Conservation (phyloP, 768 basidiomycete species). For the Pholiota molesta region DNA sequence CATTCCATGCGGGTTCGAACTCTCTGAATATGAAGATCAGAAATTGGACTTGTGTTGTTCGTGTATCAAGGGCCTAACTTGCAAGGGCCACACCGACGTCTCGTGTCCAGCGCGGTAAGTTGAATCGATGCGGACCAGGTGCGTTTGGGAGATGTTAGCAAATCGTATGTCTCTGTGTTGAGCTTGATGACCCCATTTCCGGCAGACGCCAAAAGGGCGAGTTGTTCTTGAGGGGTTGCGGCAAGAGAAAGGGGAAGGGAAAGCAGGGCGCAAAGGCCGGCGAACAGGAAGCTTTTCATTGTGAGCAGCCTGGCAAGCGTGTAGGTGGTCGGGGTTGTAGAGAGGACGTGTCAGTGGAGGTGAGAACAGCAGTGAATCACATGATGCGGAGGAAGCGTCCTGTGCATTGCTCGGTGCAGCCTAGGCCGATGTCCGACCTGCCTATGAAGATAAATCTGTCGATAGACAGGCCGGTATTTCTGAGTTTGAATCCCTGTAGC, state of each 20-base stretch:
- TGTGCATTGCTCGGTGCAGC: not conserved
- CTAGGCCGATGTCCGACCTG: too few relatives aligned
- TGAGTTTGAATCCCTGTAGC: too few relatives aligned
- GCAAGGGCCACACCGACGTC: constrained; percentile 91
- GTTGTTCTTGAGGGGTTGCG: constrained; percentile 51
- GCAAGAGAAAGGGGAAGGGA: constrained; percentile 35
- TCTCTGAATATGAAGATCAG: constrained; percentile 50
- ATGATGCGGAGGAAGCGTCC: constrained; percentile 13
- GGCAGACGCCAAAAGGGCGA: constrained; percentile 66
- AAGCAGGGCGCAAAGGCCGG: constrained; percentile 33
- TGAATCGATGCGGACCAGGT: constrained; percentile 89
- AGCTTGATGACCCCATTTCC: constrained; percentile 84
- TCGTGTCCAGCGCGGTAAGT: constrained; percentile 82
- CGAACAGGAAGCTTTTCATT: constrained; percentile 24
- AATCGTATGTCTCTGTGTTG: constrained; percentile 73
- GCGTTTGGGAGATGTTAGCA: constrained; percentile 74
- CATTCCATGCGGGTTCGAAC: constrained; percentile 83
- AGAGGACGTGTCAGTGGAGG: constrained; percentile 28
- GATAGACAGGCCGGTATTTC: too few relatives aligned
- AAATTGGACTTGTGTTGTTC: not conserved
- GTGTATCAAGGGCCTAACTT: constrained; percentile 53
- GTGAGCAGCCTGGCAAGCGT: not conserved
- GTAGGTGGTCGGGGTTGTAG: too few relatives aligned
- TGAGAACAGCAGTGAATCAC: constrained; percentile 17
- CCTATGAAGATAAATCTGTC: too few relatives aligned